Conservation (phyloP, 2,329 filamentous ascomycete species). For the Phaeophleospora eucalypticola region DNA sequence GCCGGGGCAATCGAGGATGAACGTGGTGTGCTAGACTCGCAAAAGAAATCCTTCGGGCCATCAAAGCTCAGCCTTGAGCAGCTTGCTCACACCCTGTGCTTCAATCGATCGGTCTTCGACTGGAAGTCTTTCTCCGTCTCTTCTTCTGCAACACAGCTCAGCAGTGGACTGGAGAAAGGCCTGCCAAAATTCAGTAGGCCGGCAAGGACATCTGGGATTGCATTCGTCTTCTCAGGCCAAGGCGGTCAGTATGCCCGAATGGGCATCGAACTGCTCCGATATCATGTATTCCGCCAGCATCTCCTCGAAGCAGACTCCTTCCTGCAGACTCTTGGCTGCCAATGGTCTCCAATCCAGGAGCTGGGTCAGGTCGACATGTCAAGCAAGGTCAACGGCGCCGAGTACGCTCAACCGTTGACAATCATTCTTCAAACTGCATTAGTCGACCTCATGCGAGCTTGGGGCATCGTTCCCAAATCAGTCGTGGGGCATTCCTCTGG, state of each 20-base stretch:
- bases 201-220: background rate
- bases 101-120: background rate
- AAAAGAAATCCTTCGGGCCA: background rate
- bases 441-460: conserved; percentile 6
- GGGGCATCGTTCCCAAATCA: background rate
- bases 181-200: background rate
- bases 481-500: conserved; percentile 15
- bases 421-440: conserved; percentile 14
- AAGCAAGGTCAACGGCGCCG: conserved; percentile 1
- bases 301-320: background rate
- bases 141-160: background rate
- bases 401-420: conserved; percentile 1
- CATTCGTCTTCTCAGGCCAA: conserved; percentile 17
- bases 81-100: background rate
- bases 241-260: conserved; percentile 17
- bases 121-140: background rate
- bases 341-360: conserved; percentile 5
- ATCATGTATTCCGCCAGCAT: conserved; percentile 1
- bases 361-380: background rate
- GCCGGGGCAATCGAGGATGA: background rate
- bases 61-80: background rate
- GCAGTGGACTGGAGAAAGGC: background rate
- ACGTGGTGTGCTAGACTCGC: background rate
- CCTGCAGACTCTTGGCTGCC: background rate
- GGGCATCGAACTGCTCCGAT: conserved; percentile 20